A percentile compares a stretch with the other conserved stretches of the same genome.
Conservation (phyloP, 768 basidiomycete genomes). For the Tylopilus sp. region DNA sequence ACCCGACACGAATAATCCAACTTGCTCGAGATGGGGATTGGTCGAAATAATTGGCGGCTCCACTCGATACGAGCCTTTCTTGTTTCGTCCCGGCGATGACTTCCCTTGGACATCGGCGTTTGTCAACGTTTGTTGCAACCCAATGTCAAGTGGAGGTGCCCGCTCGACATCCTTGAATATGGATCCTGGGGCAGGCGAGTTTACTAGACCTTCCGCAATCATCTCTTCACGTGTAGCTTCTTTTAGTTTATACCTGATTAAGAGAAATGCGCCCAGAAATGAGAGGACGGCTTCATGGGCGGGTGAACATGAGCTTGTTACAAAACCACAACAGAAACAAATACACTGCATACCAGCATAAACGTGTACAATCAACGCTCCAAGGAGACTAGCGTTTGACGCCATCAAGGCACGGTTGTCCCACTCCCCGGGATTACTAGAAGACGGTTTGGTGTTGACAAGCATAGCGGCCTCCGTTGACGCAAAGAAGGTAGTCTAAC, state of each 20-base stretch:
- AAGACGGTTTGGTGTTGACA: conserved; percentile 39
- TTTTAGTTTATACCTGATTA: conserved; percentile 52
- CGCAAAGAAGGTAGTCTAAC: conserved; percentile 61
- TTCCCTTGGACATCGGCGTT: not conserved
- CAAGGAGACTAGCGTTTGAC: conserved; percentile 47
- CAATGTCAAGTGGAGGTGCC: not conserved
- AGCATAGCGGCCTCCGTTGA: conserved; percentile 54
- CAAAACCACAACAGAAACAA: not conserved
- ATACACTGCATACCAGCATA: conserved; percentile 40
- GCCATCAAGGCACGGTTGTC: conserved; percentile 22
- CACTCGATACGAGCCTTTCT: conserved; percentile 2
- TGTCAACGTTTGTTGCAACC: not conserved
- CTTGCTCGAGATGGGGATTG: conserved; percentile 51
- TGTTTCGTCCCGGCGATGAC: not conserved
- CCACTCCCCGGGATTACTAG: conserved; percentile 10
- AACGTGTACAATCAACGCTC: conserved; percentile 52
- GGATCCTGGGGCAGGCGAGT: conserved; percentile 20
- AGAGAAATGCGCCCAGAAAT: conserved; percentile 54
- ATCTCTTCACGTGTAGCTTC: conserved; percentile 49
- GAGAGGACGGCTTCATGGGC: conserved; percentile 37
- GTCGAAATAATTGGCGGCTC: conserved; percentile 37
- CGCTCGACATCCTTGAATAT: conserved; percentile 12
- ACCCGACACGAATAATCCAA: conserved; percentile 43
- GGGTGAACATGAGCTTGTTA: not conserved
- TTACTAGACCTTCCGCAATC: conserved; percentile 34